Conservation (phyloP, 208 protist genomes). For the Leishmania gerbilli region DNA sequence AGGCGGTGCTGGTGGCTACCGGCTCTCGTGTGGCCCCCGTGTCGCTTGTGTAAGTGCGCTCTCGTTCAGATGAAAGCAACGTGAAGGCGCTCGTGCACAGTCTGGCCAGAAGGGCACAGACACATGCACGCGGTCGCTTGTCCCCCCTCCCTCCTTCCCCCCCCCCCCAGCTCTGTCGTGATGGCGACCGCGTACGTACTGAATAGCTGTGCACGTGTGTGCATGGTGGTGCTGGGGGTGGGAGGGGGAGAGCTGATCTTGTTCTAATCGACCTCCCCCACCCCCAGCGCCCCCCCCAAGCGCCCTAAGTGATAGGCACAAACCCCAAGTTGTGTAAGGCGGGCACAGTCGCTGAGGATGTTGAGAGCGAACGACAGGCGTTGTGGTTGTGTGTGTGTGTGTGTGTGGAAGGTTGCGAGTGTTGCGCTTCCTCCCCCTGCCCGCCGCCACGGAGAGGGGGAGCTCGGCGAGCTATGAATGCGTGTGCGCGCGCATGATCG, state of each 20-base stretch:
- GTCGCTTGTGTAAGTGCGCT: background rate
- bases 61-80: background rate
- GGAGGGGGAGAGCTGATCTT: background rate
- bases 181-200: background rate
- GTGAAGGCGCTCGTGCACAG: background rate
- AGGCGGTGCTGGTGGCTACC: slow-evolving; percentile 26
- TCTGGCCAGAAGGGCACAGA: background rate
- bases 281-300: background rate
- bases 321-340: background rate
- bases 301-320: background rate
- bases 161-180: background rate
- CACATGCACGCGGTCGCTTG: background rate
- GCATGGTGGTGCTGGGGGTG: background rate
- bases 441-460: background rate
- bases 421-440: background rate
- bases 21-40: slow-evolving; percentile 21
- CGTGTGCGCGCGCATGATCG: background rate
- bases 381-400: background rate
- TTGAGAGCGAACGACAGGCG: background rate
- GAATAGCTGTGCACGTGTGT: background rate
- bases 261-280: too few species aligned
- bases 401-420: background rate
- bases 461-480: background rate
- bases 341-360: background rate
- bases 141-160: background rate